Evolutionary conservation across 768 basidiomycete species (phyloP).

Genomic region (Kwoniella botswanensis): DNA sequence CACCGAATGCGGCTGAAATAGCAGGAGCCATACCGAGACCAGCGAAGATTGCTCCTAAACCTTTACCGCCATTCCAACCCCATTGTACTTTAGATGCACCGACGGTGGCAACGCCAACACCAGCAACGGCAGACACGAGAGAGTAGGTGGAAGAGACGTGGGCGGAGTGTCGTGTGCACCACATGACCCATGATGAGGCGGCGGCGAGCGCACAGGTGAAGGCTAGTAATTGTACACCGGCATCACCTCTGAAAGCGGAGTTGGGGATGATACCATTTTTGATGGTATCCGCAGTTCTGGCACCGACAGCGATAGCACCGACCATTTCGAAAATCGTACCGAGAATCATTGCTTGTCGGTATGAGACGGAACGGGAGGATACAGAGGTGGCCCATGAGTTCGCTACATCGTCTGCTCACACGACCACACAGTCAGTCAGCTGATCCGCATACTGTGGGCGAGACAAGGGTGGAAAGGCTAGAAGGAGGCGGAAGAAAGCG

Average conservation of each 20-base stretch:
- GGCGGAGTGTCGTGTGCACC: constrained; percentile 58
- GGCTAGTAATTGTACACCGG: constrained; percentile 60
- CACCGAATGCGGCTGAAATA: constrained; percentile 57
- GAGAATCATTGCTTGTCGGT: constrained; percentile 43
- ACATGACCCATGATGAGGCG: constrained; percentile 57
- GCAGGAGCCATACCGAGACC: constrained; percentile 57
- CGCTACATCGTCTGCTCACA: constrained; percentile 38
- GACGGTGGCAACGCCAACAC: constrained; percentile 60
- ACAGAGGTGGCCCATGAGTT: constrained; percentile 42
- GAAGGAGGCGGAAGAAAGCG: neutral
- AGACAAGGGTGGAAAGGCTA: neutral
- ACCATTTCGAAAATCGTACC: constrained; percentile 43
- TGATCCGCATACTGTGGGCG: neutral
- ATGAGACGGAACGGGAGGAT: constrained; percentile 41
- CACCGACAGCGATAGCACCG: constrained; percentile 38
- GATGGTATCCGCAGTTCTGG: constrained; percentile 58
- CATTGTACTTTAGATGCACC: constrained; percentile 59
- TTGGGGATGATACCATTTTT: constrained; percentile 61
- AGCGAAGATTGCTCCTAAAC: constrained; percentile 58
- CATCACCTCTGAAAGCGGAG: constrained; percentile 57
- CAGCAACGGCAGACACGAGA: constrained; percentile 60
- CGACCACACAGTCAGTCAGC: neutral
- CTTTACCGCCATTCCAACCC: constrained; percentile 62
- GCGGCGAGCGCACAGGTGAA: constrained; percentile 59
- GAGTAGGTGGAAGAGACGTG: constrained; percentile 62